Evolutionary conservation across 1,139 yeast genomes (phyloP), one percentile per base, ranked within the genome.

Genomic region (Yarrowia galli): DNA sequence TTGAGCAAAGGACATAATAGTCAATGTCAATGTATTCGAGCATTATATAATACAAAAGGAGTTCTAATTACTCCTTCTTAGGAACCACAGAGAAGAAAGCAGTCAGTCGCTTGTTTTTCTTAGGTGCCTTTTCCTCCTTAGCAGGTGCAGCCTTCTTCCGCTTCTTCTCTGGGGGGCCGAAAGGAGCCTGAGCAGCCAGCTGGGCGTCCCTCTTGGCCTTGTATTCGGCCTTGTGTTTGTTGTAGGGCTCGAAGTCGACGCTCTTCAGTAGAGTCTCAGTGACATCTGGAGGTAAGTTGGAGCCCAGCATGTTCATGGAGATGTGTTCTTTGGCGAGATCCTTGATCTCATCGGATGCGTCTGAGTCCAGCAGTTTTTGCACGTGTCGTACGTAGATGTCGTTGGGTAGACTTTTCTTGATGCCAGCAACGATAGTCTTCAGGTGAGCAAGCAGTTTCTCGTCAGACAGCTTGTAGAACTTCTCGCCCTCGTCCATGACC

Each of bases 41-140:
- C 51, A 51, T 13, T 18, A 15, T 18, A 32, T n/a, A 20, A 38
- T 36, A 35, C 15, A 20, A 43, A 4, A 7, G 32, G 32, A 5
- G 28, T 20, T 23, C 16, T 16, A 8, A 7, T 25, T 42, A 25
- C 25, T 42, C 35, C 32, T 58, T 58, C 51, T 61, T 61, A 18
- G 66, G 66, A 12, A 61, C 56, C 36, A 61, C 66, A n/a, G 54
- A 46, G 18, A 61, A 61, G 38, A 61, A 61, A 2, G 66, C 54
- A 10, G 66, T 61, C 2, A 61, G 46, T 13, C 56, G 54, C 46
- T 48, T 46, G 56, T 61, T 61, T 38, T 61, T 61, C 36, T 36
- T 25, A 18, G 66, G 56, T 3, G 56, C 38, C 38, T 35, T 35
- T n/a, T 35, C 56, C 8, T 35, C 45, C 45, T 46, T 61, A 46